Base-by-base conservation (phyloP, 2,329 filamentous ascomycete species). In the Claviceps paspali region DNA sequence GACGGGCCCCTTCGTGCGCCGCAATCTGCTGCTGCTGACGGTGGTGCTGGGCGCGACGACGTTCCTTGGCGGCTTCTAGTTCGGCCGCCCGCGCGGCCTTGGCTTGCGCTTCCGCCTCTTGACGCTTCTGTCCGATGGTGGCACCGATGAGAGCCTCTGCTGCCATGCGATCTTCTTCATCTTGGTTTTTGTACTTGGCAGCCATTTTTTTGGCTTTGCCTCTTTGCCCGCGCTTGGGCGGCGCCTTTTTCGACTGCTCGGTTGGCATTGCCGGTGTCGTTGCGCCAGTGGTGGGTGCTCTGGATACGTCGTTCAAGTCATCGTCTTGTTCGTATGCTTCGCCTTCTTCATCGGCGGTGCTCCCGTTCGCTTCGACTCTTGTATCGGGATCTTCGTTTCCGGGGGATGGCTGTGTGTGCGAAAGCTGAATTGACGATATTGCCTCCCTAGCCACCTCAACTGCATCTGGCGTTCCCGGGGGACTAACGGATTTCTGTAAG, bases 71-170 rank as follows among this genome's bases (percentile, higher is more conserved):
- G 1, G 77, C 79, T 27, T 76, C 76, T 1, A 75, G 63, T 50
- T 88, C 81, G n/a, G 52, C 56, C 34, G 55, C 52, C 22, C 79
- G 77, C 50, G 92, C 83, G 9, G 69, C 74, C 54, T 82, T 82
- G 27, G 75, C 76, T 41, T 70, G 66, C 1, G 73, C 72, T 48
- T 83, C 80, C 2, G 76, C 79, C 47, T 80, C 74, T 11, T 72
- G 74, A 43, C 77, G 76, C 47, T 82, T 70, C 27, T 73, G 70
- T 1, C 79, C 79, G 0, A 70, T 69, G 41, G 70, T 64, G 2
- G 83, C 79, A 28, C 91, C 91, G n/a, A 94, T 76, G n/a, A 96
- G 69, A 18, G 77, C 70, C 58, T 95, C 81, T 23, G 86, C 85
- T 0, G 87, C 72, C 6, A 72, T 73, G 10, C 86, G 83, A 51